These are phyloP conservation scores for Cyclotella choctawhatcheeana DNA, from an alignment of 108 stramenopile genomes.

Conservation along the genomic window DNA sequence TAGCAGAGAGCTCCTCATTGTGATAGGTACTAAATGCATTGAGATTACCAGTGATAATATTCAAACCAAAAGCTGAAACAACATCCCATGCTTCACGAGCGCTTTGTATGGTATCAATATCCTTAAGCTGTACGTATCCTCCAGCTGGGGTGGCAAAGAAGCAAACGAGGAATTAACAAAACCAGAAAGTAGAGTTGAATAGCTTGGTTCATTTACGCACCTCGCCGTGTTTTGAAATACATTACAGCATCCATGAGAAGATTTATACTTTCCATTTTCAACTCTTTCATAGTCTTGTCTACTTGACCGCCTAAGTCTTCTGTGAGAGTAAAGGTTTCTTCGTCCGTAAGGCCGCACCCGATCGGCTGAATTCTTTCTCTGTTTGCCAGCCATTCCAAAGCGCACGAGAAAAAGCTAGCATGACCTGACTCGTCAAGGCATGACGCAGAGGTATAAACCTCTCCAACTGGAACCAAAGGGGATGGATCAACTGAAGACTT, in stretches of 20 bases:
- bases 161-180: neutral
- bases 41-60: conserved; percentile 37
- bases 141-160: neutral
- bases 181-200: neutral
- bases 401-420: conserved; percentile 58
- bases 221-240: conserved; percentile 24
- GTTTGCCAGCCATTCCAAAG: conserved; percentile 70
- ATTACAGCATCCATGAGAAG: conserved; percentile 26
- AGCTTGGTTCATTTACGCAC: no score
- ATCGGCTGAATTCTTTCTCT: conserved; percentile 65
- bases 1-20: neutral
- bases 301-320: neutral
- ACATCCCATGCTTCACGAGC: conserved; percentile 35
- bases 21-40: conserved; percentile 30
- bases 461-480: conserved; percentile 30
- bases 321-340: conserved; percentile 2
- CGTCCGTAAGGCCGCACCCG: conserved; percentile 63
- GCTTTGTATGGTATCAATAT: conserved; percentile 19
- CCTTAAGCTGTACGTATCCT: neutral
- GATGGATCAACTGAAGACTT: conserved; percentile 5
- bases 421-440: conserved; percentile 25
- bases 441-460: conserved; percentile 24
- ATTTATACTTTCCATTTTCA: conserved; percentile 25
- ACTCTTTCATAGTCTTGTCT: neutral
- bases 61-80: conserved; percentile 33